These are phyloP conservation scores for Kwoniella dendrophila DNA, from an alignment of 768 basidiomycete species.

Conservation along the genomic window DNA sequence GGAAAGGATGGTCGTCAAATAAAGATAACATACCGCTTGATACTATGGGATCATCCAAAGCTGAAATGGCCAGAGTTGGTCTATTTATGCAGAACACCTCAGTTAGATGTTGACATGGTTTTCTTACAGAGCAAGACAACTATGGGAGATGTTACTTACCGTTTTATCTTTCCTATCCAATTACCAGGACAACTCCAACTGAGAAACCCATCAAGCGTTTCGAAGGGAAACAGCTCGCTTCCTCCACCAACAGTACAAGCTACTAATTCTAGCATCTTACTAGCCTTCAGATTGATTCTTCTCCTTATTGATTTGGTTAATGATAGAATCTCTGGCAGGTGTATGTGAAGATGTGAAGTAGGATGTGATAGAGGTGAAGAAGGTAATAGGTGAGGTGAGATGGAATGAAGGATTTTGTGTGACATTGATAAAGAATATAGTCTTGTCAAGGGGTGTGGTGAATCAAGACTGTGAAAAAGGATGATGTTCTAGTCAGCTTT, in stretches of 20 bases:
- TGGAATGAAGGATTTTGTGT: constrained; percentile 25
- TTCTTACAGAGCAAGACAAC: background rate
- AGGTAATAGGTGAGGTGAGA: constrained; percentile 21
- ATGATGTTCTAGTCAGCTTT: background rate
- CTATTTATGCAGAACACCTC: background rate
- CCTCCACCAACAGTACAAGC: constrained; percentile 32
- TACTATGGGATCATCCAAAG: constrained; percentile 34
- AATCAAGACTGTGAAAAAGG: constrained; percentile 22
- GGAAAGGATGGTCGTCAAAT: background rate
- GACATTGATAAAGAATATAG: constrained; percentile 32
- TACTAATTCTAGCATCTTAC: constrained; percentile 32
- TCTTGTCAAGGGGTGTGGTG: constrained; percentile 18
- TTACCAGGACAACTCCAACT: constrained; percentile 34
- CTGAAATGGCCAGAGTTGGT: constrained; percentile 31
- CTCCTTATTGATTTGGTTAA: constrained; percentile 15
- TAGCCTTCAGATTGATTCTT: constrained; percentile 23
- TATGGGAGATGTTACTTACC: constrained; percentile 7
- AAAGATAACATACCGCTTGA: constrained; percentile 21
- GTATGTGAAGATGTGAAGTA: constrained; percentile 21
- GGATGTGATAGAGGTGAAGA: constrained; percentile 17
- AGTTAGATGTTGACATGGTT: background rate
- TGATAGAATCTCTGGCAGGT: constrained; percentile 23
- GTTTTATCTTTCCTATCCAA: constrained; percentile 27
- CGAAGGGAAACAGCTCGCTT: constrained; percentile 29
- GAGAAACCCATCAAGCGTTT: constrained; percentile 26